phyloP scores from a whole-genome alignment of 1,284 basidiomycete genomes.

The Hemileia vastatrix region DNA sequence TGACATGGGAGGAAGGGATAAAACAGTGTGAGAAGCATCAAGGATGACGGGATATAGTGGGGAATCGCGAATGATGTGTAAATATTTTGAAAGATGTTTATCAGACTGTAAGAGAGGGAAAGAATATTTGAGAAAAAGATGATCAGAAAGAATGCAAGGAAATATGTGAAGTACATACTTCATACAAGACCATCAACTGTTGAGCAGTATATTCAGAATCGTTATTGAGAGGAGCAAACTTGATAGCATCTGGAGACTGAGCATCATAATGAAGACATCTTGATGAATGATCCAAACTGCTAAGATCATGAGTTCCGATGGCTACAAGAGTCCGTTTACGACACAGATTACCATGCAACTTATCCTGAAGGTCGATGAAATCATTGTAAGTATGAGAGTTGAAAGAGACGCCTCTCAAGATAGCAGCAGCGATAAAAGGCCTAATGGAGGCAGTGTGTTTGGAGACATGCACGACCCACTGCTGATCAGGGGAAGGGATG shows the following conservation, averaged over 20 bases:
- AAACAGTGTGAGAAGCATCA: conserved; percentile 71
- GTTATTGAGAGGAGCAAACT: conserved; percentile 76
- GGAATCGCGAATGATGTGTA: conserved; percentile 86
- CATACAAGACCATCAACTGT: conserved; percentile 79
- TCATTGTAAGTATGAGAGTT: conserved; percentile 81
- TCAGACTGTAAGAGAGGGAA: conserved; percentile 57
- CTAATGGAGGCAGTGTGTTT: conserved; percentile 66
- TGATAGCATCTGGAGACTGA: conserved; percentile 74
- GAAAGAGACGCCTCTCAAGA: conserved; percentile 80
- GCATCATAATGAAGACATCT: conserved; percentile 64
- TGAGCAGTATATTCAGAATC: conserved; percentile 63
- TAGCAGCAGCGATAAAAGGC: conserved; percentile 80
- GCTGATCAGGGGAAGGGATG: conserved; percentile 55
- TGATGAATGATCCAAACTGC: conserved; percentile 77
- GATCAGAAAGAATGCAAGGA: background rate
- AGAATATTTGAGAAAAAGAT: background rate
- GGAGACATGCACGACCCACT: conserved; percentile 24
- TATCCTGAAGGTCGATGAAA: conserved; percentile 90
- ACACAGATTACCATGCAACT: conserved; percentile 92
- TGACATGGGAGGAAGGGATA: conserved; percentile 89
- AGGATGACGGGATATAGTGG: conserved; percentile 98
- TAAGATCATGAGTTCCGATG: conserved; percentile 95
- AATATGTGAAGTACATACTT: conserved; percentile 51
- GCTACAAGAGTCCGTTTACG: conserved; percentile 81
- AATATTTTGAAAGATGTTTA: conserved; percentile 77